Base-by-base conservation (phyloP, 176 grass and related monocot species). In the barley (Hordeum vulgare) region DNA sequence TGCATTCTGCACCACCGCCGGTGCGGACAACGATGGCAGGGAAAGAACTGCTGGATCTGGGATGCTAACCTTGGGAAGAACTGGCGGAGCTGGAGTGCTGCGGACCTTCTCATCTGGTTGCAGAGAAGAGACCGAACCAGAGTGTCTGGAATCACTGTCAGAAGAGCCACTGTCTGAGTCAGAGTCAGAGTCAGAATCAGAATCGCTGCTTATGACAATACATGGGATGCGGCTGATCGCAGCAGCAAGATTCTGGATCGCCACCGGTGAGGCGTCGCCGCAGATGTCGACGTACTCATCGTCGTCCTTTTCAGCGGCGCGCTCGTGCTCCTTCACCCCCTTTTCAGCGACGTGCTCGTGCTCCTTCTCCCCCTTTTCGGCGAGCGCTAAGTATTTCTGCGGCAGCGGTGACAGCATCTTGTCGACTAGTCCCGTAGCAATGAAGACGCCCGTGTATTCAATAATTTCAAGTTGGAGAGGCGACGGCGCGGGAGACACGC, bases 241-340 rank as follows among this genome's bases (percentile, higher is more conserved):
- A 7, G 11, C 81, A 35, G 11, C 0, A 0, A 21, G 27, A 47
- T 47, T 83, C 4, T 45, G 26, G n/a, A 86, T 12, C 62, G 73
- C 54, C 21, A 82, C 21, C 3, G 83, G 88, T 3, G 88, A 89
- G 64, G 83, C 64, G 56, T 66, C 57, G 34, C 88, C 83, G 34
- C 83, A 82, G 63, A 90, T 90, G 65, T 89, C 88, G 7, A 83
- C 69, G 4, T 83, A 62, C 26, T 62, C 66, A 6, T 44, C 37
- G 0, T 83, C 56, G 0, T 72, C 56, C 35, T 45, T 51, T 5
- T 44, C 80, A 11, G 54, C 68, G 26, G 74, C 1, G 45, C 45
- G n/a, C n/a, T n/a, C n/a, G n/a, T n/a, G 17, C 14, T 49, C 45
- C 45, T 14, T 47, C 44, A n/a, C n/a, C n/a, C n/a, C n/a, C n/a